A percentile compares a stretch with the other conserved stretches of the same genome.
Evolutionary conservation across 306 rosid species (phyloP).

Genomic region (Prunus salicina): DNA sequence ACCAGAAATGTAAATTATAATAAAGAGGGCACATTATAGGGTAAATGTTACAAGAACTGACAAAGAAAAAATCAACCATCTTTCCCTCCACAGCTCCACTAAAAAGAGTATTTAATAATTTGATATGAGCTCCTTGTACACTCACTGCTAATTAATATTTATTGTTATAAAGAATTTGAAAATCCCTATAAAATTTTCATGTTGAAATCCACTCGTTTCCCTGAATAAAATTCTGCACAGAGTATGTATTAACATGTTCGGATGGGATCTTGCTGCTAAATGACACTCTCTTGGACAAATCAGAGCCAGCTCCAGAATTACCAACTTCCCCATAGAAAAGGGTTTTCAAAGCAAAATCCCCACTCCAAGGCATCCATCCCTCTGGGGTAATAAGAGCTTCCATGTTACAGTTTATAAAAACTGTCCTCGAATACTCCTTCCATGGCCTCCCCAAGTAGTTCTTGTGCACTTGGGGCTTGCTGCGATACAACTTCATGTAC

Average conservation of each 20-base stretch:
- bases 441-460: slow-evolving; percentile 96
- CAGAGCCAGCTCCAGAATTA: slow-evolving; percentile 55
- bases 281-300: slow-evolving; percentile 38
- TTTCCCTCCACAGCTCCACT: too few species aligned
- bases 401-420: slow-evolving; percentile 46
- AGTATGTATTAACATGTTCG: slow-evolving; percentile 48
- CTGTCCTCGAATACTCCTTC: slow-evolving; percentile 79
- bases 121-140: background rate
- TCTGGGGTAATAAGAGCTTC: slow-evolving; percentile 44
- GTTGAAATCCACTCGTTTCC: slow-evolving; percentile 63
- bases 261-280: slow-evolving; percentile 68
- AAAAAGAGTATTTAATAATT: too few species aligned
- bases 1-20: too few species aligned
- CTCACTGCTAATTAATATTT: background rate
- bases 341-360: slow-evolving; percentile 58
- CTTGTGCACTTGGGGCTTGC: slow-evolving; percentile 68
- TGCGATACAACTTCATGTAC: slow-evolving; percentile 52
- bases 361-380: slow-evolving; percentile 85
- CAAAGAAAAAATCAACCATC: too few species aligned
- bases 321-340: slow-evolving; percentile 72
- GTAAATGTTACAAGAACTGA: too few species aligned
- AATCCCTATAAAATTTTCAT: background rate
- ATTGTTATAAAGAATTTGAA: background rate
- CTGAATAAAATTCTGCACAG: slow-evolving; percentile 75
- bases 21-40: too few species aligned